Evolutionary conservation across 306 rosid species (phyloP).

Genomic region (Trichosanthes cucumerina): DNA sequence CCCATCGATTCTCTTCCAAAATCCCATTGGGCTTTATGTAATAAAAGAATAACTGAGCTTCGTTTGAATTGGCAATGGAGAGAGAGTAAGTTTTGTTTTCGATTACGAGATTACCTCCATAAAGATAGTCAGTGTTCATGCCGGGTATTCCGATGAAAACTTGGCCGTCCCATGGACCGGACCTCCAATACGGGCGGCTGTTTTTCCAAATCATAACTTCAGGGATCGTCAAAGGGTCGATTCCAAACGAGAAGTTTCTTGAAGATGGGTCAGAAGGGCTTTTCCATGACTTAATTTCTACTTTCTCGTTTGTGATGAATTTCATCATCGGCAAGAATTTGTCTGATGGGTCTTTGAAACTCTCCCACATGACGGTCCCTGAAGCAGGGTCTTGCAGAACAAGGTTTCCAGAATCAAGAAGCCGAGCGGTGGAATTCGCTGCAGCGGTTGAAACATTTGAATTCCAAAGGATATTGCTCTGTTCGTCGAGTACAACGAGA

Average conservation of each 20-base stretch:
- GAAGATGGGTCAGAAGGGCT: slow-evolving; percentile 18
- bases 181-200: slow-evolving; percentile 19
- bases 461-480: slow-evolving; percentile 16
- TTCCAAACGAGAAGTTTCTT: slow-evolving; percentile 16
- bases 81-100: slow-evolving; percentile 13
- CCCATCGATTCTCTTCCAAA: background rate
- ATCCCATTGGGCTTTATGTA: slow-evolving; percentile 13
- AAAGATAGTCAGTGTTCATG: slow-evolving; percentile 21
- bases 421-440: slow-evolving; percentile 12
- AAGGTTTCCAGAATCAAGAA: slow-evolving; percentile 27
- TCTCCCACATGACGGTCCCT: slow-evolving; percentile 23
- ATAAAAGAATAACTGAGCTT: background rate
- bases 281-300: slow-evolving; percentile 17
- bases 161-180: slow-evolving; percentile 39
- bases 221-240: slow-evolving; percentile 12
- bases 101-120: slow-evolving; percentile 14
- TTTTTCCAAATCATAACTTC: slow-evolving; percentile 24
- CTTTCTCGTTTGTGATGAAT: slow-evolving; percentile 9
- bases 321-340: slow-evolving; percentile 13
- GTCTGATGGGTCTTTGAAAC: slow-evolving; percentile 24
- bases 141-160: slow-evolving; percentile 26
- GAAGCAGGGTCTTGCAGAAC: slow-evolving; percentile 15
- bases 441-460: slow-evolving; percentile 21
- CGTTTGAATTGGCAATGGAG: background rate
- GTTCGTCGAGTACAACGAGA: slow-evolving; percentile 14